These are phyloP conservation scores for Rhododendron molle DNA, from an alignment of 148 eudicot genomes.

Conservation along the genomic window DNA sequence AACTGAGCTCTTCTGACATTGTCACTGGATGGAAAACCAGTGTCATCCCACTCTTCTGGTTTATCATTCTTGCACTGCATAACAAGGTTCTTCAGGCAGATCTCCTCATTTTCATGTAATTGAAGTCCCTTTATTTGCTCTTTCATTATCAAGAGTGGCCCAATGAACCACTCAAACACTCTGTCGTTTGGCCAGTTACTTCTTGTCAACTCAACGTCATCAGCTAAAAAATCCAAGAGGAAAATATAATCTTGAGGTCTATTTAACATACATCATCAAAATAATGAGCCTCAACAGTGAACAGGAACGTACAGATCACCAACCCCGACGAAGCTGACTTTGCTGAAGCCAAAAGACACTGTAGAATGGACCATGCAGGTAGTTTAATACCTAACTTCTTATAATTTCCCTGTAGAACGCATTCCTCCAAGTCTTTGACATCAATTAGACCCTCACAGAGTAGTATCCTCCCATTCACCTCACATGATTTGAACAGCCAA, in stretches of 20 bases:
- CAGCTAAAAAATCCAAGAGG: conserved; percentile 34
- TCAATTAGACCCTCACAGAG: conserved; percentile 66
- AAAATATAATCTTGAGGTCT: not conserved
- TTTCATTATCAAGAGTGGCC: conserved; percentile 68
- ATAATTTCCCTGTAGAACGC: conserved; percentile 59
- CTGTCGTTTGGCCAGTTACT: conserved; percentile 65
- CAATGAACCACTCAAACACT: conserved; percentile 71
- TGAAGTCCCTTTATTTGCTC: conserved; percentile 69
- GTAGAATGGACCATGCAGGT: conserved; percentile 79
- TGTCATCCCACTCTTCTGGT: conserved; percentile 74
- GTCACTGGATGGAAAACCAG: conserved; percentile 65
- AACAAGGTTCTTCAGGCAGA: conserved; percentile 45
- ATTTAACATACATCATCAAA: not conserved
- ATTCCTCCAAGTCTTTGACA: conserved; percentile 65
- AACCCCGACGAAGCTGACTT: conserved; percentile 67
- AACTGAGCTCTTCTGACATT: conserved; percentile 73
- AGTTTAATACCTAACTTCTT: conserved; percentile 66
- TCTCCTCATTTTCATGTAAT: conserved; percentile 54
- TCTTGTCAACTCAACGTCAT: conserved; percentile 50
- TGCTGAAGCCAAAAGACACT: conserved; percentile 73
- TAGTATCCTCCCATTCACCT: conserved; percentile 63
- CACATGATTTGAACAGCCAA: conserved; percentile 90
- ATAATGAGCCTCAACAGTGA: not conserved
- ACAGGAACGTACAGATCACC: conserved; percentile 55
- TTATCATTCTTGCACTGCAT: conserved; percentile 54